Base-by-base conservation (phyloP, 2,329 filamentous ascomycete genomes). In the Rutstroemia sp. region DNA sequence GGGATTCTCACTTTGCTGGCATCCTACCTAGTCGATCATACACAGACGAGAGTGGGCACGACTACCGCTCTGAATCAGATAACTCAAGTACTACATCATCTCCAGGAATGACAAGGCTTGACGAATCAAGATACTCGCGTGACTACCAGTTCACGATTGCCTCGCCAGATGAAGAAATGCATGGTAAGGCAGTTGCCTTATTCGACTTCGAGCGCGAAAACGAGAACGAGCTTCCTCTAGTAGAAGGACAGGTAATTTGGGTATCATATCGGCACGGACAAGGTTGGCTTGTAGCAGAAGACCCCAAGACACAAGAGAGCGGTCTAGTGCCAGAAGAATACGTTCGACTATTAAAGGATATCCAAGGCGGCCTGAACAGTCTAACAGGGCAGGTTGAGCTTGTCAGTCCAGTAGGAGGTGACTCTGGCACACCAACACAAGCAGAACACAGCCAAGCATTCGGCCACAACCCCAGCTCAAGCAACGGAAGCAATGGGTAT, bases 311-410 rank as follows among this genome's bases (percentile, higher is more conserved):
- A 0, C 90, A 84, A 63, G 94, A 99, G 73, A 95, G 90, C 67
- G 94, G 94, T 1, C 78, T 99, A 38, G 94, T 99, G 1, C 94
- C 94, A 0, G 94, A 99, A 72, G 92, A 95, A 71, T 99, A 97
- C 69, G 94, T 99, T 44, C 85, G 94, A 16, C 76, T 99, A 47
- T 78, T 99, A 58, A 84, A 91, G 48, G 91, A 97, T 67, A 96
- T 97, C 55, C 91, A 96, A 70, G 92, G 92, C 19, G 92, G 91
- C 36, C 84, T 92, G 76, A 87, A 81, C 59, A 88, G 87, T 66
- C 71, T 91, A 60, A 84, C 81, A 25, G 84, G 82, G 25, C 79
- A 85, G 54, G 67, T 81, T 9, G 77, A 65, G 27, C 46, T 68
- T 73, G 45, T 75, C 73, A 60, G 75, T 72, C 58, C 76, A 72